Evolutionary conservation across 116 monocot genomes (phyloP).

Genomic region (Trichopus zeylanicus): DNA sequence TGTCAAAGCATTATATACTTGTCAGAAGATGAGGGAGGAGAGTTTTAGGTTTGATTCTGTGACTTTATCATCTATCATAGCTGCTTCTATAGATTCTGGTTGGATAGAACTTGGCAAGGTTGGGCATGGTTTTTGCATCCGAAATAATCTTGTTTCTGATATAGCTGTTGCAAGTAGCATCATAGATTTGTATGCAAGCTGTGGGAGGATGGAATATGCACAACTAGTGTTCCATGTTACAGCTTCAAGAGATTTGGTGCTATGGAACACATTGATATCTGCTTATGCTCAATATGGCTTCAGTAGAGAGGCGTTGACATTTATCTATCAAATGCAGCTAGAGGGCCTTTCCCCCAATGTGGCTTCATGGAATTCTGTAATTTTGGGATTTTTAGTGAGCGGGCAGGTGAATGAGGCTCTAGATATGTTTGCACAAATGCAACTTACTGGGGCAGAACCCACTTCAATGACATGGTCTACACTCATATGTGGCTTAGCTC

Average conservation of each 20-base stretch:
- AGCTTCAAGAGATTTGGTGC: slow-evolving; percentile 21
- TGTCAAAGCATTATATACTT: slow-evolving; percentile 25
- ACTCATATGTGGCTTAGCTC: slow-evolving; percentile 25
- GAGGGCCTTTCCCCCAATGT: slow-evolving; percentile 27
- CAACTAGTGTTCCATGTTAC: slow-evolving; percentile 21
- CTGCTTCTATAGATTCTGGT: slow-evolving; percentile 15
- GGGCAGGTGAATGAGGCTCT: slow-evolving; percentile 29
- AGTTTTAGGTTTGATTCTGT: slow-evolving; percentile 43
- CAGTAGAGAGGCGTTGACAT: slow-evolving; percentile 29
- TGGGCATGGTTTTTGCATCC: slow-evolving; percentile 34
- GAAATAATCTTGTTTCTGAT: slow-evolving; percentile 38
- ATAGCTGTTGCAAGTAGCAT: slow-evolving; percentile 14
- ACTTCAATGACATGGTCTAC: slow-evolving; percentile 31
- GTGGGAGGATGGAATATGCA: slow-evolving; percentile 24
- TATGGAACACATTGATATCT: slow-evolving; percentile 41
- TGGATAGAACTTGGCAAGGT: slow-evolving; percentile 23
- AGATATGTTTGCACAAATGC: slow-evolving; percentile 33
- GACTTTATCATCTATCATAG: slow-evolving; percentile 32
- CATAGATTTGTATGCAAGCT: slow-evolving; percentile 40
- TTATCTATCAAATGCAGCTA: slow-evolving; percentile 46
- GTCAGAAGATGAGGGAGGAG: slow-evolving; percentile 21
- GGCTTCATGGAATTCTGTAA: slow-evolving; percentile 41
- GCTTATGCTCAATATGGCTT: slow-evolving; percentile 33
- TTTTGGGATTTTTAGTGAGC: slow-evolving; percentile 28
- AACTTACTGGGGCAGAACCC: slow-evolving; percentile 14